These are phyloP conservation scores for Cadophora sp. DNA, from an alignment of 2,329 filamentous ascomycete species.

Conservation along the genomic window DNA sequence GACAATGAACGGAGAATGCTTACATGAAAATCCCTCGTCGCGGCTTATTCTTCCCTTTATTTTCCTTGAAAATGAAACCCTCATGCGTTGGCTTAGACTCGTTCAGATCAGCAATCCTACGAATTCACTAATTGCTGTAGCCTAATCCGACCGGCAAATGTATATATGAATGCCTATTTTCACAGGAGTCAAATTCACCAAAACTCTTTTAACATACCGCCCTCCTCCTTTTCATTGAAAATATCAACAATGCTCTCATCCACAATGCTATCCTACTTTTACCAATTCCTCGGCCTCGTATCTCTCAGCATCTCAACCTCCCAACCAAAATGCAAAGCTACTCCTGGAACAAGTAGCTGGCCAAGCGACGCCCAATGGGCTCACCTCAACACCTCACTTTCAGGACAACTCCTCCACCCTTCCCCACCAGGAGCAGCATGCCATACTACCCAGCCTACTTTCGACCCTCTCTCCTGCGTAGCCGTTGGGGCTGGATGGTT, in stretches of 20 bases:
- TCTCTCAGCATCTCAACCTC: neutral
- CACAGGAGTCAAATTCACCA: neutral
- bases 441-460: constrained; percentile 48
- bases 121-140: neutral
- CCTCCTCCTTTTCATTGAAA: neutral
- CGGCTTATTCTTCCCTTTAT: neutral
- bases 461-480: constrained; percentile 46
- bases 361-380: constrained; percentile 55
- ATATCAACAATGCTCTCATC: constrained; percentile 3
- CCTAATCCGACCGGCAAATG: neutral
- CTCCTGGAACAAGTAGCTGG: constrained; percentile 54
- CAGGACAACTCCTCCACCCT: constrained; percentile 52
- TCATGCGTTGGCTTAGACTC: neutral
- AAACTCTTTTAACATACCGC: neutral
- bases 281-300: constrained; percentile 21
- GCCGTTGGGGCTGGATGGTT: constrained; percentile 44
- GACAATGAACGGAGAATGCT: neutral
- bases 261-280: constrained; percentile 2
- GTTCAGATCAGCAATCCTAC: neutral
- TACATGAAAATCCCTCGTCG: too few species aligned
- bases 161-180: neutral
- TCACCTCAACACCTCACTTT: constrained; percentile 53
- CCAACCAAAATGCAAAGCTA: constrained; percentile 52
- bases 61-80: neutral
- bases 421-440: constrained; percentile 54